phyloP scores from a whole-genome alignment of 1,284 basidiomycete genomes.

The Dichomitus squalens region DNA sequence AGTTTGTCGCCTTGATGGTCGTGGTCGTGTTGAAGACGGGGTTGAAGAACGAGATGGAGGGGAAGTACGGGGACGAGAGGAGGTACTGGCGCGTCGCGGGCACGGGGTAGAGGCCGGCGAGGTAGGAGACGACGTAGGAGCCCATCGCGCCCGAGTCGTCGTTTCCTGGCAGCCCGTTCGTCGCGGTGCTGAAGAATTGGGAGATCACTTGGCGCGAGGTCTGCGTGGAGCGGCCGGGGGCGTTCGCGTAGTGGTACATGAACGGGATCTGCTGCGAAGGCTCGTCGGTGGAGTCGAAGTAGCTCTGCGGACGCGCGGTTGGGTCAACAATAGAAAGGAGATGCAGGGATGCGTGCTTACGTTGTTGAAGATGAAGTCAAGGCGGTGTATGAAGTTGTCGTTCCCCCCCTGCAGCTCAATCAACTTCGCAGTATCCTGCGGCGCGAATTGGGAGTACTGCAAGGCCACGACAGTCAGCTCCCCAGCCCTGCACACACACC shows the following conservation, averaged over 20 bases:
- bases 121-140: conserved; percentile 63
- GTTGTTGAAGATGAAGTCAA: conserved; percentile 58
- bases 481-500: no score
- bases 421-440: conserved; percentile 63
- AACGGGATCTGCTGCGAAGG: conserved; percentile 65
- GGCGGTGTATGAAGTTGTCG: conserved; percentile 51
- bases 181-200: conserved; percentile 54
- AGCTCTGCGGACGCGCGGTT: conserved; percentile 40
- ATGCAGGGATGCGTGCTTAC: no score
- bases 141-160: conserved; percentile 67
- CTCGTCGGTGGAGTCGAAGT: conserved; percentile 61
- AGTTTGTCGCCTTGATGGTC: conserved; percentile 51
- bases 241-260: conserved; percentile 67
- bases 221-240: conserved; percentile 58
- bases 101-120: conserved; percentile 62
- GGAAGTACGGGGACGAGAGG: conserved; percentile 65
- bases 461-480: not conserved
- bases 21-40: conserved; percentile 58
- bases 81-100: conserved; percentile 64
- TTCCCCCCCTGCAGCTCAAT: conserved; percentile 62
- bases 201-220: conserved; percentile 57
- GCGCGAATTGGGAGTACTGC: conserved; percentile 48
- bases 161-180: conserved; percentile 61
- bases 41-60: conserved; percentile 60
- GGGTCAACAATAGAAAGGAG: no score